phyloP scores from a whole-genome alignment of 768 basidiomycete genomes.

The Leccinum arenicola region DNA sequence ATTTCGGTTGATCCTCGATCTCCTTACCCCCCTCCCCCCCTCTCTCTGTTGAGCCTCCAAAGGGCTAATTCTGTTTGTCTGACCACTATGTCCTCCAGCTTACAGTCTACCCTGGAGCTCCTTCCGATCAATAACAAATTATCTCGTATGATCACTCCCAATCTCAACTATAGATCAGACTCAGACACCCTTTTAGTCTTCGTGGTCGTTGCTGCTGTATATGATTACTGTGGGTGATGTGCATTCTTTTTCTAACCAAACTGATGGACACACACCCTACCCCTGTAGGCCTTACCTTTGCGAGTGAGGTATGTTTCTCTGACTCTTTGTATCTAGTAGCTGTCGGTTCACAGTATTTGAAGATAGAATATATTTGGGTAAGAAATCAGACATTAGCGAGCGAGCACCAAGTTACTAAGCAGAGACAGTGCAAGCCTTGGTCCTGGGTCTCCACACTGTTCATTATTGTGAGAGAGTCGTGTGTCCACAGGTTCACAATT shows the following conservation, averaged over 20 bases:
- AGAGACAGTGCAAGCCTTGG: slow-evolving; percentile 2
- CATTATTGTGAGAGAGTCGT: neutral
- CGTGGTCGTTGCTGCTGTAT: neutral
- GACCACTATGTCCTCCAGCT: neutral
- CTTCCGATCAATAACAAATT: neutral
- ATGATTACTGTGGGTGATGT: neutral
- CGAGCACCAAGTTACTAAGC: neutral
- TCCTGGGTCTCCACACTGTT: slow-evolving; percentile 12
- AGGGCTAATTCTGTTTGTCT: neutral
- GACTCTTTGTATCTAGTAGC: neutral
- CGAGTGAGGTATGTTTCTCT: slow-evolving; percentile 1
- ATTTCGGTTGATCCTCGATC: neutral
- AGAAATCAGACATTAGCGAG: neutral
- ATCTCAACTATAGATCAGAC: neutral
- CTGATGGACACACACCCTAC: neutral
- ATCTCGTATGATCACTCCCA: neutral
- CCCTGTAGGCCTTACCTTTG: slow-evolving; percentile 6
- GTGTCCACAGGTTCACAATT: neutral
- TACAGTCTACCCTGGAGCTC: neutral
- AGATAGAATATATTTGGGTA: slow-evolving; percentile 21
- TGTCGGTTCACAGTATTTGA: neutral
- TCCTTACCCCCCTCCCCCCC: neutral
- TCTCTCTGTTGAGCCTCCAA: neutral
- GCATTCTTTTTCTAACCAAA: neutral
- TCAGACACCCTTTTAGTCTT: neutral